Evolutionary conservation across 2,329 filamentous ascomycete species (phyloP), one percentile per base, ranked within the genome.

Genomic region (Fusarium illudens): DNA sequence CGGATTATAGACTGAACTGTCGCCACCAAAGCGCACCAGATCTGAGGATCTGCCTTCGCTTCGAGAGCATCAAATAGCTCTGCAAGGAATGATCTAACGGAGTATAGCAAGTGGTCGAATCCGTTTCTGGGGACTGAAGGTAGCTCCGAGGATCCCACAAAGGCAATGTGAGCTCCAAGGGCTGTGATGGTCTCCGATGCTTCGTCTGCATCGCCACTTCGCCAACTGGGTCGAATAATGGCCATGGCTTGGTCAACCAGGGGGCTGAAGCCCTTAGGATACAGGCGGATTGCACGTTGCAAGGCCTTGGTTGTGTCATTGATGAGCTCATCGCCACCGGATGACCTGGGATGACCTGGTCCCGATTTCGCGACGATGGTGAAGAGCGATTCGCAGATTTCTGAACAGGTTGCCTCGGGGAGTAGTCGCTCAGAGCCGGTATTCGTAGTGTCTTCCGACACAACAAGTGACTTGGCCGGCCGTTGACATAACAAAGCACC

Each of bases 131-230:
- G 60, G 9, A 46, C 61, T 3, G 60, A 67, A 1, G 79, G 78
- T 0, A 80, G 61, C 37, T 80, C 76, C 2, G 83, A 85, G 71
- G 83, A 86, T 27, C 83, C 83, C 49, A 87, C 77, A 56, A 81
- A 84, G 4, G 83, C 82, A 3, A 88, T 67, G 2, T 83, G 78
- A 10, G 79, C 78, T 4, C 84, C 77, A 3, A 85, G 75, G 27
- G 73, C 73, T 29, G 77, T 75, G 6, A 82, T 75, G 9, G 66
- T 70, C 39, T 75, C 68, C 5, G 70, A 66, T 5, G 73, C 70
- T 10, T 76, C 71, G 2, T 65, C 30, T 10, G 56, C 60, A 5
- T 67, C 61, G 12, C 54, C 53, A 4, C 67, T 54, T 20, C 64
- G 55, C 57, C 75, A 73, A 36, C 70, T 72, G 3, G 65, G 49